These are phyloP conservation scores for Aspergillus latus DNA, from an alignment of 2,329 filamentous ascomycete species.

Conservation along the genomic window DNA sequence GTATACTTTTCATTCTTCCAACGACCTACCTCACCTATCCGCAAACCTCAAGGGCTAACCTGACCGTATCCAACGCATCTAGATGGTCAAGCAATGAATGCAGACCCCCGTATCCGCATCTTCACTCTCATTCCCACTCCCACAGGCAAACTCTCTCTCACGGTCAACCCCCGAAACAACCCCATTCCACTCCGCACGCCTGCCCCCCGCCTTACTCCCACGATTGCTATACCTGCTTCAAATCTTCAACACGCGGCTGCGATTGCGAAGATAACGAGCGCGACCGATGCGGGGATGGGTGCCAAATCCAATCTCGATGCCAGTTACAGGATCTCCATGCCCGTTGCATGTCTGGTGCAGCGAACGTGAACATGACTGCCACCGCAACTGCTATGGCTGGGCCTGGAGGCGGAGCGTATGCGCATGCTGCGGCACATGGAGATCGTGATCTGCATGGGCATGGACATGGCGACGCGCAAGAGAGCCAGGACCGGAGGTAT, in stretches of 20 bases:
- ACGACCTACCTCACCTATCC: background rate
- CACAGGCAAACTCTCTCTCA: background rate
- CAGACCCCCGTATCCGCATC: background rate
- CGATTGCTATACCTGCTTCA: background rate
- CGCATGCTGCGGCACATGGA: conserved; percentile 1
- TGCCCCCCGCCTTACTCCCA: background rate
- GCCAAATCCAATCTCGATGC: background rate
- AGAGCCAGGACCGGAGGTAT: background rate
- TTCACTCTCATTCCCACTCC: background rate
- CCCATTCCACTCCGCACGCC: background rate
- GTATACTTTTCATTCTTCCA: background rate
- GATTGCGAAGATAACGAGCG: background rate
- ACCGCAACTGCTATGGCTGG: background rate
- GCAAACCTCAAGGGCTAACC: background rate
- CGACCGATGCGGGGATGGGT: background rate
- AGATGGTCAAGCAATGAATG: background rate
- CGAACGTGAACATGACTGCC: background rate
- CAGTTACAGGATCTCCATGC: background rate
- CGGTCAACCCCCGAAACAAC: background rate
- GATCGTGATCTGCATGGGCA: background rate
- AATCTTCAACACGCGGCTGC: background rate
- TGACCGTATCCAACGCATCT: background rate
- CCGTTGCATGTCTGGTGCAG: background rate
- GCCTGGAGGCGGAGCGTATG: background rate
- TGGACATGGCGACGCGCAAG: background rate